phyloP scores from a whole-genome alignment of 1,139 yeast species.

The Geotrichum cucujoidarum region DNA sequence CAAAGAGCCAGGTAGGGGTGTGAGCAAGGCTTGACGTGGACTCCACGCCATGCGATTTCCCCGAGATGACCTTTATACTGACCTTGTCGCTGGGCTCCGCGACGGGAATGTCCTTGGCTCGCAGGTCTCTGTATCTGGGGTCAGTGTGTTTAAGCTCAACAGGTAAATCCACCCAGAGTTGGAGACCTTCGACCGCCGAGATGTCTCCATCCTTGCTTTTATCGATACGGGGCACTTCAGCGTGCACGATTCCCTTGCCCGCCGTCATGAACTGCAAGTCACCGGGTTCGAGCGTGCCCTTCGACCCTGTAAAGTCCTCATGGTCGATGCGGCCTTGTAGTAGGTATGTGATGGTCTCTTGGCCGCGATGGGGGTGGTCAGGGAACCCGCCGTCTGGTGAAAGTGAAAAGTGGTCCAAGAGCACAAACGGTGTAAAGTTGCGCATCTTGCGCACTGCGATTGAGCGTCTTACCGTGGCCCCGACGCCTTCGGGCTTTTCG shows the following conservation, averaged over 20 bases:
- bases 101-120: conserved; percentile 65
- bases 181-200: conserved; percentile 58
- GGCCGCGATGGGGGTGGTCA: conserved; percentile 90
- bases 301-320: conserved; percentile 84
- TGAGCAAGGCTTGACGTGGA: conserved; percentile 71
- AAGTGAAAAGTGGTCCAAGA: conserved; percentile 75
- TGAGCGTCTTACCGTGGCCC: conserved; percentile 78
- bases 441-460: conserved; percentile 65
- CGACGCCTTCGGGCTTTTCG: conserved; percentile 83
- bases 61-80: conserved; percentile 68
- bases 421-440: conserved; percentile 75
- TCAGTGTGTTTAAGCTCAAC: conserved; percentile 57
- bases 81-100: conserved; percentile 65
- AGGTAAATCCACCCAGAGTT: conserved; percentile 90
- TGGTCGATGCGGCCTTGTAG: conserved; percentile 77
- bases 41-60: conserved; percentile 68
- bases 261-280: conserved; percentile 96
- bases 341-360: conserved; percentile 78
- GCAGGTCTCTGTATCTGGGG: conserved; percentile 79
- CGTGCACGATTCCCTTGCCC: conserved; percentile 81
- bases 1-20: conserved; percentile 73
- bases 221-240: conserved; percentile 75
- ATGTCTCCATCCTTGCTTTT: conserved; percentile 40
- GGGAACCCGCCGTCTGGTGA: conserved; percentile 75
- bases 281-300: conserved; percentile 74